Conservation (phyloP, 805 yeast species). For the Saturnispora hagleri region DNA sequence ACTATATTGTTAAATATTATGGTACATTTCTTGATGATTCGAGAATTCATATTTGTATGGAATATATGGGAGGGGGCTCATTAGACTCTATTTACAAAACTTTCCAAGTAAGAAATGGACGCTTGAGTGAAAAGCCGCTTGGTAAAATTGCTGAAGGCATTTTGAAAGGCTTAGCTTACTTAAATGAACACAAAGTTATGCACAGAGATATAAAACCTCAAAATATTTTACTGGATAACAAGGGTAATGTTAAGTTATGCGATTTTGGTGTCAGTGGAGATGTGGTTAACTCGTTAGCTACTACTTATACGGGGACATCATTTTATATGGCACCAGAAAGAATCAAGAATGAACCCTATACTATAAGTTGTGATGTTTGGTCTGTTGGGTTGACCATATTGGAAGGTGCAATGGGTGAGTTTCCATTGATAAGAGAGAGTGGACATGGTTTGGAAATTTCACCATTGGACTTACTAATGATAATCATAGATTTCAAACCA, state of each 20-base stretch:
- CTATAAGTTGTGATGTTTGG: conserved; percentile 96
- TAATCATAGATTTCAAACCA: conserved; percentile 79
- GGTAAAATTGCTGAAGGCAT: conserved; percentile 88
- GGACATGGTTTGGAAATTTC: conserved; percentile 36
- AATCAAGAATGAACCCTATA: conserved; percentile 89
- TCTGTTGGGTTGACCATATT: conserved; percentile 84
- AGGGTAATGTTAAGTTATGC: conserved; percentile 84
- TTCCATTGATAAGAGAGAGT: conserved; percentile 52
- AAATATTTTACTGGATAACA: conserved; percentile 65
- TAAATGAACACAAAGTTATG: conserved; percentile 80
- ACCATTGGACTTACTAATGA: conserved; percentile 79
- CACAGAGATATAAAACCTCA: conserved; percentile 97
- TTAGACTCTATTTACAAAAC: conserved; percentile 84
- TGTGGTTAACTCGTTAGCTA: conserved; percentile 88
- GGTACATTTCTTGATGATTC: conserved; percentile 81
- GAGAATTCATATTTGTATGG: conserved; percentile 92
- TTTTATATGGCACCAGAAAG: conserved; percentile 99
- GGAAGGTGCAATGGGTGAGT: conserved; percentile 88
- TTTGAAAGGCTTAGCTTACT: conserved; percentile 72
- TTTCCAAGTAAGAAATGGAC: conserved; percentile 63
- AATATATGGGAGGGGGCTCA: conserved; percentile 90
- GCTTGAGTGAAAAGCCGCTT: conserved; percentile 86
- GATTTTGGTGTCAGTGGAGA: conserved; percentile 98
- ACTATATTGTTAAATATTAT: conserved; percentile 82
- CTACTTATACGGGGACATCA: conserved; percentile 95